Base-by-base conservation (phyloP, 2,329 filamentous ascomycete species). In the Fusarium luffae region DNA sequence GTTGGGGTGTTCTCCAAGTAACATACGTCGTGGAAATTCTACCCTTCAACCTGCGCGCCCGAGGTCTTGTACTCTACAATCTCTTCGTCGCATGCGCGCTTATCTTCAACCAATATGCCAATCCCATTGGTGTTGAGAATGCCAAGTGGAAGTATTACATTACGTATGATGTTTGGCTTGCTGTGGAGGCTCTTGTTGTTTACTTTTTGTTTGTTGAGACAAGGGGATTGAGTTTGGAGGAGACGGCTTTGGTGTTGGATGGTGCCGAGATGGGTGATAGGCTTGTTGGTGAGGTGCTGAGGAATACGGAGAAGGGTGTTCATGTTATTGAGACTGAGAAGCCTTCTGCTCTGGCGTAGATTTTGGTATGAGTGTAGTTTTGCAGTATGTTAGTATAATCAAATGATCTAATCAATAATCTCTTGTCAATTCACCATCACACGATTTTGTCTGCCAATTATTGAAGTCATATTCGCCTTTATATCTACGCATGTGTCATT, bases 201-300 rank as follows among this genome's bases (percentile, higher is more conserved):
- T 63, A 63, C 30, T 63, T 63, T 4, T 4, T 63, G 8, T 63
- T 63, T 48, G 59, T 63, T 8, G 60, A 63, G 49, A 63, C 60
- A 0, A 28, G 28, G 1, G 60, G 60, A 5, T 23, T 63, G 11
- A 63, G 49, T 11, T 30, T 63, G 9, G 60, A 63, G 30, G 59
- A 63, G 43, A 63, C 59, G 2, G 60, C 60, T 2, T 19, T 63
- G 18, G 59, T 63, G 1, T 43, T 63, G 3, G 60, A 63, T 90
- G 69, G 90, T 11, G 25, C 50, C 3, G 60, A 63, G 48, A 42
- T 55, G 13, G 48, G 60, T 7, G 42, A 63, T 16, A 63, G 12
- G 5, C 60, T 63, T 5, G 58, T 63, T 5, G 60, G 60, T 19
- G 58, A 63, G 23, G 60, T 63, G 5, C 34, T 63, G 1, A 47